A percentile compares a stretch with the other conserved stretches of the same genome.
These are phyloP conservation scores for Magnolia officinalis DNA, from an alignment of 164 flowering plant species.

Conservation along the genomic window DNA sequence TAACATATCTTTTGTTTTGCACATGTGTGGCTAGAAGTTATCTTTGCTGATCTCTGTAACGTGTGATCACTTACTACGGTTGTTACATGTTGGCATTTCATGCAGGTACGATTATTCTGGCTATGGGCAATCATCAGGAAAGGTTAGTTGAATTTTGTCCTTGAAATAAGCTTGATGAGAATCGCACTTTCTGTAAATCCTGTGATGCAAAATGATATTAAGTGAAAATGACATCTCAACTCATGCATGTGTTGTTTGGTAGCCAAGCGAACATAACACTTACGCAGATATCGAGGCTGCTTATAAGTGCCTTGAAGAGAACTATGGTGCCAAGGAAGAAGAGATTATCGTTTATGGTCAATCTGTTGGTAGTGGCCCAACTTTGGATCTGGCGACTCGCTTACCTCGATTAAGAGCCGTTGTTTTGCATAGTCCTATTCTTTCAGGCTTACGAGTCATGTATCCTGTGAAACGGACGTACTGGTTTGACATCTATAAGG, in stretches of 20 bases:
- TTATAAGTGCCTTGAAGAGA: conserved; percentile 84
- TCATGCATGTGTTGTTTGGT: conserved; percentile 22
- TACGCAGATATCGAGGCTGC: conserved; percentile 95
- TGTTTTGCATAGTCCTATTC: conserved; percentile 84
- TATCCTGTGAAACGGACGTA: conserved; percentile 88
- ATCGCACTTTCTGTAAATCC: not conserved
- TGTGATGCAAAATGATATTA: not conserved
- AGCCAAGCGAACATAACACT: conserved; percentile 92
- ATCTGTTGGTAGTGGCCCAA: conserved; percentile 95
- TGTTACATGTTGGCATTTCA: conserved; percentile 4
- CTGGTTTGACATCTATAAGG: conserved; percentile 98
- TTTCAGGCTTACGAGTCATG: conserved; percentile 94
- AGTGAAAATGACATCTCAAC: conserved; percentile 6
- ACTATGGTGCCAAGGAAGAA: conserved; percentile 80
- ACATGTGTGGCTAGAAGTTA: not conserved
- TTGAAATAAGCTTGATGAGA: conserved; percentile 5
- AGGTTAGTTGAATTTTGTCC: conserved; percentile 40
- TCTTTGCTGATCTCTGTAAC: not conserved
- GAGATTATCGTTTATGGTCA: conserved; percentile 85
- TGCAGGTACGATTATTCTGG: conserved; percentile 95
- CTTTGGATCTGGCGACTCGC: conserved; percentile 77
- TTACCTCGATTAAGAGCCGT: conserved; percentile 75
- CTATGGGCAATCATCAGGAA: conserved; percentile 85
- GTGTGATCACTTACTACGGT: not conserved
- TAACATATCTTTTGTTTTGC: not conserved